Conservation (phyloP, 2,329 filamentous ascomycete species). For the Microdochium trichocladiopsis region DNA sequence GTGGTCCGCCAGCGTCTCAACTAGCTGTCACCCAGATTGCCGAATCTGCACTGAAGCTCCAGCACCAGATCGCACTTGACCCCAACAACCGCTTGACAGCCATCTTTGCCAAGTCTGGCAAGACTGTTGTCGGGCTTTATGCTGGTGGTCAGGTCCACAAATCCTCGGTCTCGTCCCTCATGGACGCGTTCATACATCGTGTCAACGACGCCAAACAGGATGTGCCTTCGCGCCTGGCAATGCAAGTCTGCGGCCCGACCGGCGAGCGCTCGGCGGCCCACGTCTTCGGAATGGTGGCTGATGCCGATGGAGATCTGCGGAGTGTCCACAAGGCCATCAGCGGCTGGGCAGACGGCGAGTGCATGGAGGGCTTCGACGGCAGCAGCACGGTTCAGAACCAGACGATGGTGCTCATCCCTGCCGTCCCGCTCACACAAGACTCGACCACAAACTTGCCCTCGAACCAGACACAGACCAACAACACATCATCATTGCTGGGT, state of each 20-base stretch:
- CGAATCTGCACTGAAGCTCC: neutral
- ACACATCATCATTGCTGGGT: neutral
- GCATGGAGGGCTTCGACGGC: neutral
- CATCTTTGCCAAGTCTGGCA: neutral
- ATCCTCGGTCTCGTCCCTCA: neutral
- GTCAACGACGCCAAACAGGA: neutral
- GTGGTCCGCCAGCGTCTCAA: neutral
- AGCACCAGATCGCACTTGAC: neutral
- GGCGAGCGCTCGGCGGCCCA: neutral
- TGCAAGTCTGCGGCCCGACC: neutral
- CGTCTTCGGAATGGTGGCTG: neutral
- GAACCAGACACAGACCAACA: neutral
- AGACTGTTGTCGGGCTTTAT: neutral
- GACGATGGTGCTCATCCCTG: neutral
- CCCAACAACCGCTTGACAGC: neutral
- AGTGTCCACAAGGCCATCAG: neutral
- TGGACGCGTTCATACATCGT: neutral
- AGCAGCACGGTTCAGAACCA: neutral
- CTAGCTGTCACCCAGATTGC: neutral
- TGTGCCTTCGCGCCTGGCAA: neutral
- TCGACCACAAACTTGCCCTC: neutral
- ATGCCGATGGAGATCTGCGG: neutral
- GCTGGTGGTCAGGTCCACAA: neutral
- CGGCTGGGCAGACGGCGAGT: neutral
- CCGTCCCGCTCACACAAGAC: neutral